Evolutionary conservation across 1,284 basidiomycete genomes (phyloP).

Genomic region (Cutaneotrichosporon curvatum): DNA sequence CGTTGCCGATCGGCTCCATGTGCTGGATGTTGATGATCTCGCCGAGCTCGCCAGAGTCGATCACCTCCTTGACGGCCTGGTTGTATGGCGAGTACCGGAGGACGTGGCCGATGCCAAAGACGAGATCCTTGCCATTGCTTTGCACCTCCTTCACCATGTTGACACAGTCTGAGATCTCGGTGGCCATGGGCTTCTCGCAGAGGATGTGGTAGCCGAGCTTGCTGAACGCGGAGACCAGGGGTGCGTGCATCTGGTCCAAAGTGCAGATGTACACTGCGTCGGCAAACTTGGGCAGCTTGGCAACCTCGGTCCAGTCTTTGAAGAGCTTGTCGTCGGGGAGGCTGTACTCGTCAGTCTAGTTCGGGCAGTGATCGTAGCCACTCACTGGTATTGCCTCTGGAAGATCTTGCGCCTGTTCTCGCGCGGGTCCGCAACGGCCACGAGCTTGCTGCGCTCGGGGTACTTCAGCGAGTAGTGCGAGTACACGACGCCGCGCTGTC

Average conservation of each 20-base stretch:
- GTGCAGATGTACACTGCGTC: slow-evolving; percentile 72
- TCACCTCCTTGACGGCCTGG: slow-evolving; percentile 59
- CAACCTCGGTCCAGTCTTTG: slow-evolving; percentile 62
- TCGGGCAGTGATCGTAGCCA: background rate
- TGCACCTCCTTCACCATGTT: slow-evolving; percentile 64
- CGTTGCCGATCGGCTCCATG: slow-evolving; percentile 38
- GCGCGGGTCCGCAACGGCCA: slow-evolving; percentile 75
- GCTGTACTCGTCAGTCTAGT: slow-evolving; percentile 7
- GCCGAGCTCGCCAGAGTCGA: slow-evolving; percentile 64
- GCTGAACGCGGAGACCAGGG: slow-evolving; percentile 65
- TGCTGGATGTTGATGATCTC: slow-evolving; percentile 62
- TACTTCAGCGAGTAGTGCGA: slow-evolving; percentile 56
- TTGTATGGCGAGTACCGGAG: slow-evolving; percentile 78
- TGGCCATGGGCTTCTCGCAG: slow-evolving; percentile 87
- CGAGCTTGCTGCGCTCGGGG: slow-evolving; percentile 62
- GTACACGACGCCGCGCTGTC: slow-evolving; percentile 72
- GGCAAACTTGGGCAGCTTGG: slow-evolving; percentile 60
- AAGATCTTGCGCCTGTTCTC: slow-evolving; percentile 58
- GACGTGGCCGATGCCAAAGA: slow-evolving; percentile 82
- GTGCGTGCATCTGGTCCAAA: slow-evolving; percentile 62
- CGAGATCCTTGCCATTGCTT: slow-evolving; percentile 50
- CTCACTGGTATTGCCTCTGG: slow-evolving; percentile 50
- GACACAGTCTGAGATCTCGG: slow-evolving; percentile 61
- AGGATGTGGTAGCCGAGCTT: slow-evolving; percentile 75
- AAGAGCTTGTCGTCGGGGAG: slow-evolving; percentile 63